Evolutionary conservation across 2,329 filamentous ascomycete genomes (phyloP), one percentile per base, ranked within the genome.

Genomic region (Xylaria polymorpha): DNA sequence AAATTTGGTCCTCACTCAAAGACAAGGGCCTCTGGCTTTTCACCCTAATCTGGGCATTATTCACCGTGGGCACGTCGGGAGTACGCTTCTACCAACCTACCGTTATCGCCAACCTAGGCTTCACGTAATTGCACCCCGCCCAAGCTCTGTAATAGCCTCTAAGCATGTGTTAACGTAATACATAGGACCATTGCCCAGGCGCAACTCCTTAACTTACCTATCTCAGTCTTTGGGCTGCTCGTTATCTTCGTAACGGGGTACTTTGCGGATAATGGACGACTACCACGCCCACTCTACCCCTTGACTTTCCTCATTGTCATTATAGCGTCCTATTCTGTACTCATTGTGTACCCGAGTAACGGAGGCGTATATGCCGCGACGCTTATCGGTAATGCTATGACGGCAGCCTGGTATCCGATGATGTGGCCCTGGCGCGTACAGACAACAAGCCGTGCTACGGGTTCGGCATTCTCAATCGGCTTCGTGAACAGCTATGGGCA

Each of bases 371-470:
- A 85, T 56, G 81, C 83, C 0, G 83, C 82, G 0, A 85, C 83
- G 0, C 69, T 85, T 29, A 80, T 85, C 35, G 83, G 79, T 6
- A 82, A 82, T 53, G 80, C 80, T 0, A 78, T 84, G 12, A 79
- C 82, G 0, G 76, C 79, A 2, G 79, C 81, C 1, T 85, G 83
- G 80, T 86, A 79, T 69, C 82, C 84, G 0, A 79, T 85, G 67
- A 86, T 86, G 84, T 84, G 84, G 84, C 84, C 84, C 12, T 85
- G 84, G 84, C 80, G 84, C 4, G 83, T 84, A 0, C 83, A 84
- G 74, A 85, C 83, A 2, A 85, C 81, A 0, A 79, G 77, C 53
- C 71, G 82, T 3, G 81, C 84, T 1, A 86, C 84, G 0, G 84
- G 84, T 0, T 85, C 84, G 0, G 84, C 84, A 0, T 86, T 86